Percentiles rank a stretch among this genome's conserved stretches.
Evolutionary conservation across 805 yeast genomes (phyloP).

Genomic region (Lipomyces kockii): DNA sequence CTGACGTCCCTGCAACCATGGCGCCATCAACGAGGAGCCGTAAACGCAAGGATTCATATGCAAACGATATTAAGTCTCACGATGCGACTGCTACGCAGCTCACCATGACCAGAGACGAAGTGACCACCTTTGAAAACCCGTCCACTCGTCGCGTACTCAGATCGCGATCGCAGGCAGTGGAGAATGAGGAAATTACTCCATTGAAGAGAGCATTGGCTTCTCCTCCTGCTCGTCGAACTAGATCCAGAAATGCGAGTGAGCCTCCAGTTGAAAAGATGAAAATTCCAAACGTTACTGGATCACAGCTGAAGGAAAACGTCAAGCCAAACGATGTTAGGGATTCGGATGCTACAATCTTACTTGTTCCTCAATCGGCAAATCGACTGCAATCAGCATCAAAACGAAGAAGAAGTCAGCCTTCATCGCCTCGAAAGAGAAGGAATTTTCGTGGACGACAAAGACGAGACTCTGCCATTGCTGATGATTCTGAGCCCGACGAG

Average conservation of each 20-base stretch:
- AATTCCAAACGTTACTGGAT: too few relatives aligned
- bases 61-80: background rate
- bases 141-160: background rate
- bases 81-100: background rate
- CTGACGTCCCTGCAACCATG: background rate
- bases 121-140: background rate
- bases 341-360: background rate
- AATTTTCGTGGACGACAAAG: background rate
- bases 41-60: background rate
- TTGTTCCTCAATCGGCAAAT: background rate
- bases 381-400: background rate
- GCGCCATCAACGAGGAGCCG: slow-evolving; percentile 15
- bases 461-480: background rate
- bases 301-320: background rate
- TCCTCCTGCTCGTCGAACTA: slow-evolving; percentile 4
- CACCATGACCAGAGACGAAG: background rate
- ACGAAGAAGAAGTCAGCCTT: background rate
- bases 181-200: background rate
- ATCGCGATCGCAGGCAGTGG: background rate
- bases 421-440: slow-evolving; percentile 4
- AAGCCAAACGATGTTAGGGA: background rate
- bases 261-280: background rate
- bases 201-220: background rate
- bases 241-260: background rate
- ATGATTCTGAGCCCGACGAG: background rate